Evolutionary conservation across 2,329 filamentous ascomycete genomes (phyloP).

Genomic region (Cladosporium sphaerospermum): DNA sequence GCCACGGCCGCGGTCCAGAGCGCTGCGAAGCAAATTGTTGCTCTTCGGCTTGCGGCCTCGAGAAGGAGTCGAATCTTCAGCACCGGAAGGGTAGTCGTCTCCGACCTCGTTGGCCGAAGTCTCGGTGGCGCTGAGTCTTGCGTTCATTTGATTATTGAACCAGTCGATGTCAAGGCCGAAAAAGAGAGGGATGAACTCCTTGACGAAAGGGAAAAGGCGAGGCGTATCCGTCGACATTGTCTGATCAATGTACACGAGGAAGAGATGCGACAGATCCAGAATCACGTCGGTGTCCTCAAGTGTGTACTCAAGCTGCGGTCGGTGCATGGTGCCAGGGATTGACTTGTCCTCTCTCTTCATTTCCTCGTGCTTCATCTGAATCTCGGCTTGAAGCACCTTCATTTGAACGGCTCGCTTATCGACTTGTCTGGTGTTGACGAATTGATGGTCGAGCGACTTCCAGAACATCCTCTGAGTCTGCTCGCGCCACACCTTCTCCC

Average conservation of each 20-base stretch:
- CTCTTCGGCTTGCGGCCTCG: conserved; percentile 59
- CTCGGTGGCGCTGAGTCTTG: conserved; percentile 28
- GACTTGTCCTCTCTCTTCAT: conserved; percentile 57
- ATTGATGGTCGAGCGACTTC: conserved; percentile 94
- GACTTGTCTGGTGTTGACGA: conserved; percentile 75
- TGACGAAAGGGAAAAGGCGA: conserved; percentile 41
- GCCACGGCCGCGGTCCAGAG: conserved; percentile 70
- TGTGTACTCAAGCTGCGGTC: conserved; percentile 63
- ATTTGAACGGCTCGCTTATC: conserved; percentile 89
- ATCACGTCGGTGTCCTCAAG: conserved; percentile 57
- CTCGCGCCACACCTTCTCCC: conserved; percentile 97
- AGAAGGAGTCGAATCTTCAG: conserved; percentile 64
- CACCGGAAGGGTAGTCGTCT: conserved; percentile 58
- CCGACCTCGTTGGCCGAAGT: conserved; percentile 62
- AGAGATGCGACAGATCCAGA: conserved; percentile 40
- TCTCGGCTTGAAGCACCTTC: conserved; percentile 83
- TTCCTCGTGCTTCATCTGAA: conserved; percentile 89
- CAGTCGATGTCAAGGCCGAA: conserved; percentile 46
- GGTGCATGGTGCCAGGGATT: conserved; percentile 23
- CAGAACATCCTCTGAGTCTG: conserved; percentile 94
- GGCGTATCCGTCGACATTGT: conserved; percentile 38
- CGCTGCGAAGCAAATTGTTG: conserved; percentile 73
- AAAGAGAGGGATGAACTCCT: conserved; percentile 46
- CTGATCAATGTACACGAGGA: conserved; percentile 39
- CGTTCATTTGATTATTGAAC: conserved; percentile 61